Evolutionary conservation across 306 rosid genomes (phyloP).

Genomic region (Oemleria cerasiformis): DNA sequence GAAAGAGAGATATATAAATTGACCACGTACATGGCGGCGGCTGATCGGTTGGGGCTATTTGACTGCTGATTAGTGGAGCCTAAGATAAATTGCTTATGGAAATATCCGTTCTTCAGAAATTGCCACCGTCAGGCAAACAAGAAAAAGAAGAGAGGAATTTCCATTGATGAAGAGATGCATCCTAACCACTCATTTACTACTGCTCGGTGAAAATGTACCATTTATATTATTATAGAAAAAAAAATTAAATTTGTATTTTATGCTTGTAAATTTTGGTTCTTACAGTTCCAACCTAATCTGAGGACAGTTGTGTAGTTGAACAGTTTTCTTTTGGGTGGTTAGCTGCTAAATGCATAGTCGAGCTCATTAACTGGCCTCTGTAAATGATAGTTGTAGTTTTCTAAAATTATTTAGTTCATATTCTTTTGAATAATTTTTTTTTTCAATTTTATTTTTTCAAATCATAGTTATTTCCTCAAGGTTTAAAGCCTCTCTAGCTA

Average conservation of each 20-base stretch:
- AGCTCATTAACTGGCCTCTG: neutral
- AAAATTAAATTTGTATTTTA: neutral
- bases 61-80: conserved; percentile 25
- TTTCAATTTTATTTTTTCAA: no score
- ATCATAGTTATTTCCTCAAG: neutral
- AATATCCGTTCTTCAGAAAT: conserved; percentile 9
- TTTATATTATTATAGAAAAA: neutral
- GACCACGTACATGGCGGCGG: conserved; percentile 3
- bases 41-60: conserved; percentile 19
- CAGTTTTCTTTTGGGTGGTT: neutral
- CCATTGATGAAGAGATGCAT: conserved; percentile 8
- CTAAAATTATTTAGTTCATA: neutral
- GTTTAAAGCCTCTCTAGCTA: no score
- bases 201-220: conserved; percentile 33
- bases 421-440: neutral
- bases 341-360: neutral
- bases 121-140: neutral
- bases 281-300: neutral
- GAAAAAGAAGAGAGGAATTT: neutral
- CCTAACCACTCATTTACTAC: conserved; percentile 17
- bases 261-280: conserved; percentile 50
- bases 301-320: neutral
- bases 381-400: neutral
- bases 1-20: neutral
- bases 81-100: conserved; percentile 5